Conservation (phyloP, 1,139 yeast genomes). For the Debaryomyces singareniensis region DNA sequence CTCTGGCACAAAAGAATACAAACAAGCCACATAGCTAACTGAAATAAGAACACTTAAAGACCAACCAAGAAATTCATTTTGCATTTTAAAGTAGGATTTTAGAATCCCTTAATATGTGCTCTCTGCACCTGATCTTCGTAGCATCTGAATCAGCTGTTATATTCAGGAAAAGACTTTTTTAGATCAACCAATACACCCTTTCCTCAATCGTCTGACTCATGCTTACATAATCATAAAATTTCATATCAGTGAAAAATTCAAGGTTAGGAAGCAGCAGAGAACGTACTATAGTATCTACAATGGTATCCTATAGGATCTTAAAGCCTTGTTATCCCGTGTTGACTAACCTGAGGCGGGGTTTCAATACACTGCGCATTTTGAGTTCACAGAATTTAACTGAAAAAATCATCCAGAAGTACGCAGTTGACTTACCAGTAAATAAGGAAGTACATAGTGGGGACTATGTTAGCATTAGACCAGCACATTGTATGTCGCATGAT, state of each 20-base stretch:
- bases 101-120: too few relatives aligned
- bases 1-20: constrained; percentile 26
- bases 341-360: background rate
- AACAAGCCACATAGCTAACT: constrained; percentile 34
- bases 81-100: constrained; percentile 1
- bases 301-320: too few relatives aligned
- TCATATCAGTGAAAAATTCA: too few relatives aligned
- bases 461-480: constrained; percentile 90
- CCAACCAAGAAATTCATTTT: constrained; percentile 1
- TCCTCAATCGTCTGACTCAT: constrained; percentile 1
- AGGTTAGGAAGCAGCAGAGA: too few relatives aligned
- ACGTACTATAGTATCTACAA: too few relatives aligned
- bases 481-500: constrained; percentile 98
- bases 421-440: constrained; percentile 69
- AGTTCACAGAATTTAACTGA: constrained; percentile 83
- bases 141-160: too few relatives aligned
- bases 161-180: too few relatives aligned
- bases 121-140: too few relatives aligned
- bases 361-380: constrained; percentile 2
- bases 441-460: constrained; percentile 84
- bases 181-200: background rate
- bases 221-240: background rate
- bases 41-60: constrained; percentile 19
- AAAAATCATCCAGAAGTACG: constrained; percentile 88
- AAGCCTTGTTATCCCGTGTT: background rate